A percentile compares a stretch with the other conserved stretches of the same genome.
These are phyloP conservation scores for Stagonosporopsis vannaccii DNA, from an alignment of 2,329 filamentous ascomycete species.

Conservation along the genomic window DNA sequence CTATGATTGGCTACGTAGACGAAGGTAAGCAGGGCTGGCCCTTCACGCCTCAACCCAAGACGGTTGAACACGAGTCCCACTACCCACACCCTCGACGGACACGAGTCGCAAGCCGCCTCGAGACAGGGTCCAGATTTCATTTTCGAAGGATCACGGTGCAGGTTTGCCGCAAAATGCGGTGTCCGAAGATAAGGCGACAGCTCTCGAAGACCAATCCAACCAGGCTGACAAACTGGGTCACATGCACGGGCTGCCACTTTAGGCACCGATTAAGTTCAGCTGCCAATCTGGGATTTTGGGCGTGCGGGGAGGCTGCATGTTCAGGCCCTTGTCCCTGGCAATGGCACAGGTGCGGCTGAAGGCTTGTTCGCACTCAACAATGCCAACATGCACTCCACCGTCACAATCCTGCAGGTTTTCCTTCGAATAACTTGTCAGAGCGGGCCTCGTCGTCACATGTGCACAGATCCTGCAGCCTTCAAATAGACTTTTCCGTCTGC, in stretches of 20 bases:
- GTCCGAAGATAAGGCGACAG: neutral
- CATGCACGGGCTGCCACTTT: neutral
- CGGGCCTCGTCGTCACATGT: slow-evolving; percentile 4
- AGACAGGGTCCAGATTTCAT: neutral
- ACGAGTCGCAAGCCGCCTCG: neutral
- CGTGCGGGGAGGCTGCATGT: slow-evolving; percentile 5
- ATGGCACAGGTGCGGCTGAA: slow-evolving; percentile 12
- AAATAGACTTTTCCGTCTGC: neutral
- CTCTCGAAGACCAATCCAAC: neutral
- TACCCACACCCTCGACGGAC: neutral
- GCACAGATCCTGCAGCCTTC: slow-evolving; percentile 1
- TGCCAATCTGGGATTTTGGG: slow-evolving; percentile 5
- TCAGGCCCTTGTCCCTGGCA: neutral
- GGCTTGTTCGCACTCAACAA: slow-evolving; percentile 1
- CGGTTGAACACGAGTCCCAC: slow-evolving; percentile 7
- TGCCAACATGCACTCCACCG: neutral
- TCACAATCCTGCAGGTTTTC: neutral
- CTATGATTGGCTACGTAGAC: slow-evolving; percentile 4
- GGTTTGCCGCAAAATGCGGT: neutral
- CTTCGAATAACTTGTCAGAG: neutral
- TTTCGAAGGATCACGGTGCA: neutral
- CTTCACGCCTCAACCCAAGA: slow-evolving; percentile 4
- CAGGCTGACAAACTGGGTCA: neutral
- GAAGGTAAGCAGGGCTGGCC: neutral
- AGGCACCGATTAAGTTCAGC: slow-evolving; percentile 4